phyloP scores from a whole-genome alignment of 2,329 filamentous ascomycete species.

The Fusarium sp. region DNA sequence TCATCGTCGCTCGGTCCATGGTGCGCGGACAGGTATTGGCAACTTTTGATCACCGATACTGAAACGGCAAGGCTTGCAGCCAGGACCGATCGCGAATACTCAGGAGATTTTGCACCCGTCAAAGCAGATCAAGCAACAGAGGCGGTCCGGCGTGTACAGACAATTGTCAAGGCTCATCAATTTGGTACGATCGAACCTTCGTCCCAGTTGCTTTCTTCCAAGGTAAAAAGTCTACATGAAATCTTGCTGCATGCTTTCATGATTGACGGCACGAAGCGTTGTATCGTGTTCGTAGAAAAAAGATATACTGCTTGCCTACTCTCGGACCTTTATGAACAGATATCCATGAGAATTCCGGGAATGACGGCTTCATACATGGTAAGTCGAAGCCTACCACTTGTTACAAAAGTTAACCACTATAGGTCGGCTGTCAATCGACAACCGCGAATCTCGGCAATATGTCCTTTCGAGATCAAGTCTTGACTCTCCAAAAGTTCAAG shows the following conservation, averaged over 20 bases:
- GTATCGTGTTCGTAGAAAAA: conserved; percentile 90
- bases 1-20: conserved; percentile 82
- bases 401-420: conserved; percentile 8
- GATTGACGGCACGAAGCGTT: conserved; percentile 65
- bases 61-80: conserved; percentile 74
- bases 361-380: conserved; percentile 76
- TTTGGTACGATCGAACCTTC: conserved; percentile 57
- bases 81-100: conserved; percentile 61
- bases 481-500: conserved; percentile 77
- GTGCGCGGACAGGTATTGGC: conserved; percentile 89
- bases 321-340: conserved; percentile 74
- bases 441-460: conserved; percentile 71
- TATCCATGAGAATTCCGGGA: conserved; percentile 68
- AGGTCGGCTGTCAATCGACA: conserved; percentile 52
- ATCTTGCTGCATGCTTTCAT: conserved; percentile 77
- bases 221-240: conserved; percentile 75
- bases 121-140: conserved; percentile 65
- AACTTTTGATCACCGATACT: conserved; percentile 75
- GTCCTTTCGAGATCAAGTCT: conserved; percentile 81
- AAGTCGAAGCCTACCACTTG: conserved; percentile 35
- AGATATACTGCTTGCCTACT: conserved; percentile 84
- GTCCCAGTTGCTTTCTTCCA: conserved; percentile 73
- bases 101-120: conserved; percentile 30
- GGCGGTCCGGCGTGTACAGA: conserved; percentile 71
- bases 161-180: conserved; percentile 67